Percentiles rank a stretch among this genome's conserved stretches.
phyloP scores from a whole-genome alignment of 1,284 basidiomycete species.

The Irpex sp. region DNA sequence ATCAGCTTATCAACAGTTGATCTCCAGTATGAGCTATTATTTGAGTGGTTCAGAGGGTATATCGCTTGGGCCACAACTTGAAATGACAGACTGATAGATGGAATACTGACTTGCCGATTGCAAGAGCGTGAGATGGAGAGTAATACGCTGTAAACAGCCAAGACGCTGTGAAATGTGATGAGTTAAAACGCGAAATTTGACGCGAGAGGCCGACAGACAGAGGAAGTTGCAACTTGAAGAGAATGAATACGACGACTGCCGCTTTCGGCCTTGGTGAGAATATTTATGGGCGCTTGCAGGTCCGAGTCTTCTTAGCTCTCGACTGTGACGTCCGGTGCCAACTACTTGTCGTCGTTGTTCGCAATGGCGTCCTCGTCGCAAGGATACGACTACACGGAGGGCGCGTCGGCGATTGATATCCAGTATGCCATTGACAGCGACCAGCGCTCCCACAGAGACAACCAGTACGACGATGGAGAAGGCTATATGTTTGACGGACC shows the following conservation, averaged over 20 bases:
- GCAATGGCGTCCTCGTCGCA: conserved; percentile 17
- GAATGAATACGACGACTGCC: too few species aligned
- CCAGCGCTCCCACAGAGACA: conserved; percentile 54
- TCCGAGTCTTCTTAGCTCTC: not conserved
- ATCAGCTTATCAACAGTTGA: not conserved
- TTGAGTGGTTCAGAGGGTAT: too few species aligned
- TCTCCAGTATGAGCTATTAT: not conserved
- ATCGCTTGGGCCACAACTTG: too few species aligned
- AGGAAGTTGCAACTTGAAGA: too few species aligned
- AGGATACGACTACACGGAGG: conserved; percentile 72
- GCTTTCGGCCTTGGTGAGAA: too few species aligned
- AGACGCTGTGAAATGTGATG: too few species aligned
- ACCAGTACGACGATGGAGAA: conserved; percentile 56
- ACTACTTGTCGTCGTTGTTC: not conserved
- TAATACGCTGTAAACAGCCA: too few species aligned
- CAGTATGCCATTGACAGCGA: conserved; percentile 45
- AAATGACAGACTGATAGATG: too few species aligned
- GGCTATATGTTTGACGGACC: conserved; percentile 76
- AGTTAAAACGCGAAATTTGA: too few species aligned
- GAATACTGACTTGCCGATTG: too few species aligned
- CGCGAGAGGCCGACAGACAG: too few species aligned
- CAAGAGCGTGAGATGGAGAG: too few species aligned
- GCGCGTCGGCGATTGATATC: conserved; percentile 73
- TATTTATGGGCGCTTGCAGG: not conserved
- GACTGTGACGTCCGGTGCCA: not conserved